A percentile compares a stretch with the other conserved stretches of the same genome.
Evolutionary conservation across 345 rosid genomes (phyloP).

Genomic region (Ricinus communis): DNA sequence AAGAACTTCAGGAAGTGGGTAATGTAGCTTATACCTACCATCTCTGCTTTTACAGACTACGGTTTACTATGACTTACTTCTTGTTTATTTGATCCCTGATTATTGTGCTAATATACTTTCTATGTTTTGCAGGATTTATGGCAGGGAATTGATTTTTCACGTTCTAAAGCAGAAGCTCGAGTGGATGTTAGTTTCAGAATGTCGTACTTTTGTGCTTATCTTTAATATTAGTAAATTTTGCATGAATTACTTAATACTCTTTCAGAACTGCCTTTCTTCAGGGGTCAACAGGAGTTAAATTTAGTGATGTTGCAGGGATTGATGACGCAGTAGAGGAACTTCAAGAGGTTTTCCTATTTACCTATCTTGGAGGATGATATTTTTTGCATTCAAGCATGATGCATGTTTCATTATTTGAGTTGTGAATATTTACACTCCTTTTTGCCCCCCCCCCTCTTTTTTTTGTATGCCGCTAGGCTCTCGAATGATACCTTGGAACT

Average conservation of each 20-base stretch:
- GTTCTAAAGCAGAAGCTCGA: constrained; percentile 97
- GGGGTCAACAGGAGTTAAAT: constrained; percentile 96
- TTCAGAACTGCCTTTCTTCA: constrained; percentile 30
- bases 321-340: constrained; percentile 99
- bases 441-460: not conserved
- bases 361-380: constrained; percentile 8
- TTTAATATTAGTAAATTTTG: constrained; percentile 7
- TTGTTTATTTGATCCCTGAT: not conserved
- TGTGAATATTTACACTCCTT: not conserved
- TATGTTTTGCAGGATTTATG: constrained; percentile 68
- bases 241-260: constrained; percentile 22
- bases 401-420: not conserved
- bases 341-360: constrained; percentile 69
- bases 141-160: constrained; percentile 97
- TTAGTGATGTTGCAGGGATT: constrained; percentile 91
- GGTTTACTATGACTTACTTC: not conserved
- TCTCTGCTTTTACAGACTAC: constrained; percentile 7
- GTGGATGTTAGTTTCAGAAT: constrained; percentile 70
- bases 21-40: constrained; percentile 23
- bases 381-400: not conserved
- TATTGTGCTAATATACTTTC: constrained; percentile 16
- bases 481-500: not conserved
- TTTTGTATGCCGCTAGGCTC: not conserved
- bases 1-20: constrained; percentile 99
- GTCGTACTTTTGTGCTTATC: constrained; percentile 2